Conservation (phyloP, 345 rosid species). For the Erysimum cheiranthoides region DNA sequence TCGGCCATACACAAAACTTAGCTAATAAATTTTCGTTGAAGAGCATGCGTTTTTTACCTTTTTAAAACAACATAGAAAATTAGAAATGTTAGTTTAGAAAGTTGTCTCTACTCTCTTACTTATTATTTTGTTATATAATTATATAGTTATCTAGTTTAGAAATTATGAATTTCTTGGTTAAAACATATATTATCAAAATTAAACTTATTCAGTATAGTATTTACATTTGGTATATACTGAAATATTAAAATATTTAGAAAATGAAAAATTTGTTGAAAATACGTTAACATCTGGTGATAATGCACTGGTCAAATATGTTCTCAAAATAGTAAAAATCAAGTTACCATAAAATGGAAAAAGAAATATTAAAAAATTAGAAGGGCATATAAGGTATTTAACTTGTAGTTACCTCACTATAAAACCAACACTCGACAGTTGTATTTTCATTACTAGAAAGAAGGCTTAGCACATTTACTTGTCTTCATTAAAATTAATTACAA, state of each 20-base stretch:
- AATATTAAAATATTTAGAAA: not conserved
- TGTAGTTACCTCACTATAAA: constrained; percentile 6
- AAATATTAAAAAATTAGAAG: not conserved
- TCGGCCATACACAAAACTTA: not conserved
- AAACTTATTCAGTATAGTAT: no score
- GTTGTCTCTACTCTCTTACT: no score
- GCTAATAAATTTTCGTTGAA: not conserved
- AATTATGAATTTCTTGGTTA: no score
- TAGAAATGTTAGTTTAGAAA: no score
- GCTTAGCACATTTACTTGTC: not conserved
- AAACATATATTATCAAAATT: no score
- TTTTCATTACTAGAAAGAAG: not conserved
- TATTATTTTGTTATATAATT: no score
- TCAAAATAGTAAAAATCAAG: not conserved
- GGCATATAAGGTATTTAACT: not conserved
- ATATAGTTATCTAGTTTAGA: no score
- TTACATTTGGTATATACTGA: not conserved
- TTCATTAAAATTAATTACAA: not conserved
- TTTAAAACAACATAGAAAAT: no score
- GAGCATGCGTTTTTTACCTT: not conserved
- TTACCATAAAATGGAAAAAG: not conserved
- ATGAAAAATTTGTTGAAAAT: not conserved
- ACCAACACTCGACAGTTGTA: not conserved
- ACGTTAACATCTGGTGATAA: not conserved
- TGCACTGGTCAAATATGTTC: not conserved